Conservation (phyloP, 306 rosid species). For the Leucaena leucocephala region DNA sequence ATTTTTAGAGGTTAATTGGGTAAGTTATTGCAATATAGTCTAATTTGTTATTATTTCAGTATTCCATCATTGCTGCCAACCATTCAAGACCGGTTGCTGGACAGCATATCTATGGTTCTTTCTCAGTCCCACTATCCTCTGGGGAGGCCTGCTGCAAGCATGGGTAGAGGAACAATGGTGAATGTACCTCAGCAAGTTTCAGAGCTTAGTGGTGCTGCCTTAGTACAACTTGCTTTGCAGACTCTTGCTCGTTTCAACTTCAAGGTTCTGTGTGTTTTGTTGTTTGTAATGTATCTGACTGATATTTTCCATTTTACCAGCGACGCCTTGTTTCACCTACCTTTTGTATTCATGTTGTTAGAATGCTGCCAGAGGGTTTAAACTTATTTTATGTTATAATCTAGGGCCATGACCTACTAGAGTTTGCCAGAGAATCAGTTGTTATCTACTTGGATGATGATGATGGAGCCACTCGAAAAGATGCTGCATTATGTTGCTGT, state of each 20-base stretch:
- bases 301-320: slow-evolving; percentile 20
- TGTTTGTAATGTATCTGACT: slow-evolving; percentile 25
- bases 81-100: slow-evolving; percentile 92
- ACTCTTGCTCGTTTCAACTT: slow-evolving; percentile 93
- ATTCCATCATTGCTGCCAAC: slow-evolving; percentile 89
- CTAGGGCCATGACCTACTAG: slow-evolving; percentile 96
- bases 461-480: slow-evolving; percentile 88
- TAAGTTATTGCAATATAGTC: slow-evolving; percentile 14
- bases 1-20: slow-evolving; percentile 26
- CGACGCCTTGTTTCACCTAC: slow-evolving; percentile 10
- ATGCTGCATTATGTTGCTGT: slow-evolving; percentile 97
- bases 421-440: slow-evolving; percentile 92
- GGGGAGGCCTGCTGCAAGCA: slow-evolving; percentile 63
- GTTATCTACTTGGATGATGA: slow-evolving; percentile 96
- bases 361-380: slow-evolving; percentile 25
- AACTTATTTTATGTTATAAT: slow-evolving; percentile 36
- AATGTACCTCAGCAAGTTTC: slow-evolving; percentile 70
- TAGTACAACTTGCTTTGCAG: slow-evolving; percentile 91
- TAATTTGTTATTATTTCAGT: slow-evolving; percentile 51
- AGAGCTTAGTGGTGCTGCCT: slow-evolving; percentile 77
- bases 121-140: slow-evolving; percentile 76
- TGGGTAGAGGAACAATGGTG: slow-evolving; percentile 61
- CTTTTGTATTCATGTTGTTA: slow-evolving; percentile 24
- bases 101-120: slow-evolving; percentile 85
- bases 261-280: slow-evolving; percentile 60